A percentile compares a stretch with the other conserved stretches of the same genome.
phyloP scores from a whole-genome alignment of 352 stramenopile species.

The Thraustotheca clavata region DNA sequence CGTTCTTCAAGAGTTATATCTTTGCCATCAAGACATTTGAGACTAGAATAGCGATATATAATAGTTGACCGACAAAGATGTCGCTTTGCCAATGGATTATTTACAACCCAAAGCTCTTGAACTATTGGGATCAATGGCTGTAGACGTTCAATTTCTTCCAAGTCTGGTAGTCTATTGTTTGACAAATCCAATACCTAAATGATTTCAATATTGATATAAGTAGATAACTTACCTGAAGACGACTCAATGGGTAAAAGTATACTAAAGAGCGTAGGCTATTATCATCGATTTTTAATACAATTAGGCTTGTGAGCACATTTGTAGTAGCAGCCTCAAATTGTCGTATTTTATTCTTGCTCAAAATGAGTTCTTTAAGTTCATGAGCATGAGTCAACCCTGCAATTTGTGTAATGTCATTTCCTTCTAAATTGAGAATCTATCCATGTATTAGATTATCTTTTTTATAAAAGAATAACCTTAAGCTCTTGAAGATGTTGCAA shows the following conservation, averaged over 20 bases:
- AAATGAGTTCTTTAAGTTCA: conserved; percentile 53
- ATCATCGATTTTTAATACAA: conserved; percentile 60
- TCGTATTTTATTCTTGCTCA: conserved; percentile 81
- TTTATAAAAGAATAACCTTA: conserved; percentile 31
- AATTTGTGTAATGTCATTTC: conserved; percentile 69
- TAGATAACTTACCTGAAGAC: conserved; percentile 42
- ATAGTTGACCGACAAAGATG: conserved; percentile 70
- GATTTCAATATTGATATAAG: neutral
- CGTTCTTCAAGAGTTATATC: conserved; percentile 70
- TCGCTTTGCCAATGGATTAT: conserved; percentile 76
- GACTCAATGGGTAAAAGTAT: conserved; percentile 54
- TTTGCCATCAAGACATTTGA: conserved; percentile 53
- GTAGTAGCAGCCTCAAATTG: conserved; percentile 56
- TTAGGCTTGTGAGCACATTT: conserved; percentile 38
- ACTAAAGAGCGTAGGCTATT: conserved; percentile 67
- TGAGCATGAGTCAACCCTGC: conserved; percentile 48
- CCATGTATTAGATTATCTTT: neutral
- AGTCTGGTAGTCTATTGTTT: conserved; percentile 63
- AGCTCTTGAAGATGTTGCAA: conserved; percentile 57
- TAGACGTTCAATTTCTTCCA: conserved; percentile 77
- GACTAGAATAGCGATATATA: conserved; percentile 42
- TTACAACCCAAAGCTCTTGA: conserved; percentile 45
- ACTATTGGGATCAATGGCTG: conserved; percentile 39
- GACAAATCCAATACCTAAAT: conserved; percentile 55
- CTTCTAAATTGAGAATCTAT: conserved; percentile 64